phyloP scores from a whole-genome alignment of 164 flowering plant species.

The Liriodendron chinense region DNA sequence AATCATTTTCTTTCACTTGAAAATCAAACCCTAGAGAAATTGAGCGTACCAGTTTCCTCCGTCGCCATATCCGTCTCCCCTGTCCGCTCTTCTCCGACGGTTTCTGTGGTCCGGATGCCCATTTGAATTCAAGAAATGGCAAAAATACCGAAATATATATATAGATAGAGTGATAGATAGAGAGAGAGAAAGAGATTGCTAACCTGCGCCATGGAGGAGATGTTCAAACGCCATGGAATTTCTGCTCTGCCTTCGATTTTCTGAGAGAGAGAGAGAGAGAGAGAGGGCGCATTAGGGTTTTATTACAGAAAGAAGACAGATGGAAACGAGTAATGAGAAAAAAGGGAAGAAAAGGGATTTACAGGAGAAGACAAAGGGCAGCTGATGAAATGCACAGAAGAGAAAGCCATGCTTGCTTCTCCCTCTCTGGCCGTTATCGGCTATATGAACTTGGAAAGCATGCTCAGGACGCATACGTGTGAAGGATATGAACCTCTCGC shows the following conservation, averaged over 20 bases:
- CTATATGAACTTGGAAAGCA: too few species aligned
- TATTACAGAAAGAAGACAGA: not conserved
- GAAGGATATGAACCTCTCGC: too few species aligned
- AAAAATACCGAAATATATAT: not conserved
- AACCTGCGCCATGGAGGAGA: slow-evolving; percentile 31
- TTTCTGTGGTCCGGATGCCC: slow-evolving; percentile 18
- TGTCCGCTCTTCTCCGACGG: slow-evolving; percentile 17
- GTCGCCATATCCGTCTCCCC: slow-evolving; percentile 58
- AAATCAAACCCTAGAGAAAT: not conserved
- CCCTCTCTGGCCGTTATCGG: not conserved
- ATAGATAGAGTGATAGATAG: not conserved
- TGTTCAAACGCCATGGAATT: slow-evolving; percentile 14
- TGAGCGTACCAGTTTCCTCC: slow-evolving; percentile 57
- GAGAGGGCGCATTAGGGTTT: not conserved
- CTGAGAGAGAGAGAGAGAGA: slow-evolving; percentile 8
- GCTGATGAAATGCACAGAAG: slow-evolving; percentile 1
- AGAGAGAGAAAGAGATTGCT: not conserved
- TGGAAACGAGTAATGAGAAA: not conserved
- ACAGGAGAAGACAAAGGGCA: slow-evolving; percentile 5
- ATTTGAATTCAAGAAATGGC: not conserved
- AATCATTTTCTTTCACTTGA: not conserved
- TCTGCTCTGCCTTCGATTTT: slow-evolving; percentile 16
- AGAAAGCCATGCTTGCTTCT: slow-evolving; percentile 16
- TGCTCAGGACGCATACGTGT: too few species aligned
- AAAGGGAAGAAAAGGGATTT: not conserved